phyloP scores from a whole-genome alignment of 2,329 filamentous ascomycete species.

The Capronia americana region DNA sequence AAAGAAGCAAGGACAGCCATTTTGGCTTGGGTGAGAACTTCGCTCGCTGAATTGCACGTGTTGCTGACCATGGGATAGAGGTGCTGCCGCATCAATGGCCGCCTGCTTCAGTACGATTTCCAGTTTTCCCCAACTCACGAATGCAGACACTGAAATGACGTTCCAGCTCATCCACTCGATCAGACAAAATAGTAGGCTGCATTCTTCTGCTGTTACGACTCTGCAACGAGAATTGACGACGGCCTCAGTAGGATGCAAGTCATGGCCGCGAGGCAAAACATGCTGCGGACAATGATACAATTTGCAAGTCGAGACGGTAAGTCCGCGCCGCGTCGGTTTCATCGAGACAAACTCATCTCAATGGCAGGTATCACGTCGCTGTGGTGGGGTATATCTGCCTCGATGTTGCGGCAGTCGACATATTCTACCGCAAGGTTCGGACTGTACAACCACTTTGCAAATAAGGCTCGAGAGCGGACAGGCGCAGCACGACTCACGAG shows the following conservation, averaged over 20 bases:
- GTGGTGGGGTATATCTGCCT: conserved; percentile 34
- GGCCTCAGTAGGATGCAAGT: conserved; percentile 31
- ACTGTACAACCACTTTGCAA: conserved; percentile 31
- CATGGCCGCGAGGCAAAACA: conserved; percentile 31
- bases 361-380: conserved; percentile 26
- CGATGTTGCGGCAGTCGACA: conserved; percentile 34
- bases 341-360: conserved; percentile 7
- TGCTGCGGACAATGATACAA: conserved; percentile 29
- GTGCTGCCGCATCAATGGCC: conserved; percentile 32
- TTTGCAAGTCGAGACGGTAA: conserved; percentile 33
- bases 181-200: conserved; percentile 34
- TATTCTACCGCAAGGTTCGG: conserved; percentile 34
- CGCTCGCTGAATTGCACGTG: not conserved
- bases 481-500: conserved; percentile 25
- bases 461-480: conserved; percentile 20
- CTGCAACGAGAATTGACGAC: not conserved
- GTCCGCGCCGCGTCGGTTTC: not conserved
- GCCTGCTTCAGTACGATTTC: conserved; percentile 31
- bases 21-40: conserved; percentile 30
- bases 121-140: not conserved
- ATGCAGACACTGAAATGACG: conserved; percentile 8
- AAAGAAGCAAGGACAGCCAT: conserved; percentile 31
- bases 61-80: conserved; percentile 24
- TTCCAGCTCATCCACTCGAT: conserved; percentile 31
- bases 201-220: not conserved